Evolutionary conservation across 78 protist genomes (phyloP).

Genomic region (Polysphondylium violaceum): DNA sequence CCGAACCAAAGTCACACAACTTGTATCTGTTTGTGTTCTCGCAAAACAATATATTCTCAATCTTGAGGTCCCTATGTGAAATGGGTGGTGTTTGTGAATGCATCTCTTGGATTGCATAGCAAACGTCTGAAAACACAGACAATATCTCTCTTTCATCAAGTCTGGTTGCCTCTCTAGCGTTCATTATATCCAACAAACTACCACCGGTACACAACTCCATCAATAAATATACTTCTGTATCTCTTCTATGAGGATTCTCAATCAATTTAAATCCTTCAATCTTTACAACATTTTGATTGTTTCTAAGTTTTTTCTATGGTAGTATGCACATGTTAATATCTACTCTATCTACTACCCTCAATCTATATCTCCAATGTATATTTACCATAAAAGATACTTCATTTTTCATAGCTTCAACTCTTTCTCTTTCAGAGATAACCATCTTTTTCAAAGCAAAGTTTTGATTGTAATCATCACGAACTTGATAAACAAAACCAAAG

Average conservation of each 20-base stretch:
- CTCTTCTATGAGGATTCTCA: conserved; percentile 52
- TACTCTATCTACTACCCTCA: neutral
- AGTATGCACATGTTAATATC: neutral
- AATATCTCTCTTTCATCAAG: conserved; percentile 69
- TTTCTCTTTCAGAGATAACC: conserved; percentile 56
- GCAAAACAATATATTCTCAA: conserved; percentile 63
- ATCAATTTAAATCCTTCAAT: conserved; percentile 31
- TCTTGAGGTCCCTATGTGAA: conserved; percentile 85
- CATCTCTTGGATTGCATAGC: conserved; percentile 57
- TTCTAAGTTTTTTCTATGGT: conserved; percentile 33
- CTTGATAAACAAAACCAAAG: conserved; percentile 66
- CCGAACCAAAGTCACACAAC: conserved; percentile 85
- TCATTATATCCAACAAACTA: conserved; percentile 79
- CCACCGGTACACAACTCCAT: conserved; percentile 84
- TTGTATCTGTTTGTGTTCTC: conserved; percentile 57
- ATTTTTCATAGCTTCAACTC: conserved; percentile 33
- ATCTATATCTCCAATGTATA: neutral
- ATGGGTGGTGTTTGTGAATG: conserved; percentile 82
- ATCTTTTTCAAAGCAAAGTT: conserved; percentile 44
- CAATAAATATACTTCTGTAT: conserved; percentile 68
- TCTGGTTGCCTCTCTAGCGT: conserved; percentile 30
- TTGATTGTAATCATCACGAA: conserved; percentile 65
- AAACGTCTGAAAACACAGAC: conserved; percentile 52
- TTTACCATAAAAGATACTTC: conserved; percentile 71
- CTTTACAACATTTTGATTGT: conserved; percentile 51